Conservation (phyloP, 2,329 filamentous ascomycete species). For the Fusarium sp. region DNA sequence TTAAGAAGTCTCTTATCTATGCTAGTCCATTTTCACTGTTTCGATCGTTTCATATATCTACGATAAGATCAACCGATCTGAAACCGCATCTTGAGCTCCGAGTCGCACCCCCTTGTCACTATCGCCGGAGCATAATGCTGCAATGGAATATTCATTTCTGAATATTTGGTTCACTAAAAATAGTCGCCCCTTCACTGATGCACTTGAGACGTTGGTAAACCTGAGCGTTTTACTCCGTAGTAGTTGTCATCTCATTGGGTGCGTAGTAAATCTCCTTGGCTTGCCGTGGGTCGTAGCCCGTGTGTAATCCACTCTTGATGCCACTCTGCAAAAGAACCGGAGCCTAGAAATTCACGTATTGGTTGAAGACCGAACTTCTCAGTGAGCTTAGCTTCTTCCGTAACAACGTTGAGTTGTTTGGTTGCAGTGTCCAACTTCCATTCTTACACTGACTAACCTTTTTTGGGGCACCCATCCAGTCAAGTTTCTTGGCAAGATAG, state of each 20-base stretch:
- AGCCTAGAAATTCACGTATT: not conserved
- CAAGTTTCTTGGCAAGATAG: not conserved
- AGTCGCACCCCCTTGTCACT: not conserved
- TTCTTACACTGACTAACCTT: not conserved
- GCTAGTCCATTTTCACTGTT: not conserved
- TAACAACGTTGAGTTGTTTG: not conserved
- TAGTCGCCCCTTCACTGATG: not conserved
- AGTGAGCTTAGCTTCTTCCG: not conserved
- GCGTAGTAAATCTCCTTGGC: too few species aligned
- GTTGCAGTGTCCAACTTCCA: not conserved
- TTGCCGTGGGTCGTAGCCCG: not conserved
- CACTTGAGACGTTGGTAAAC: not conserved
- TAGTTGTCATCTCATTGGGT: not conserved
- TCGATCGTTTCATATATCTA: not conserved
- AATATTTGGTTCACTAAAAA: not conserved
- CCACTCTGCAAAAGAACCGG: not conserved
- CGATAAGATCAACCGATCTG: constrained; percentile 1
- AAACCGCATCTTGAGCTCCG: not conserved
- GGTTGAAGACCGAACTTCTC: not conserved
- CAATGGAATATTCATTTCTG: not conserved
- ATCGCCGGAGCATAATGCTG: not conserved
- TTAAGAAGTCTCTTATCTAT: not conserved
- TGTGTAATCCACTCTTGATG: not conserved
- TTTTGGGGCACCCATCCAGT: not conserved
- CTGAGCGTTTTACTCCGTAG: too few species aligned